Evolutionary conservation across 495 filamentous ascomycete species (phyloP), one percentile per base, ranked within the genome.

Genomic region (Aspergillus olivimuriae): DNA sequence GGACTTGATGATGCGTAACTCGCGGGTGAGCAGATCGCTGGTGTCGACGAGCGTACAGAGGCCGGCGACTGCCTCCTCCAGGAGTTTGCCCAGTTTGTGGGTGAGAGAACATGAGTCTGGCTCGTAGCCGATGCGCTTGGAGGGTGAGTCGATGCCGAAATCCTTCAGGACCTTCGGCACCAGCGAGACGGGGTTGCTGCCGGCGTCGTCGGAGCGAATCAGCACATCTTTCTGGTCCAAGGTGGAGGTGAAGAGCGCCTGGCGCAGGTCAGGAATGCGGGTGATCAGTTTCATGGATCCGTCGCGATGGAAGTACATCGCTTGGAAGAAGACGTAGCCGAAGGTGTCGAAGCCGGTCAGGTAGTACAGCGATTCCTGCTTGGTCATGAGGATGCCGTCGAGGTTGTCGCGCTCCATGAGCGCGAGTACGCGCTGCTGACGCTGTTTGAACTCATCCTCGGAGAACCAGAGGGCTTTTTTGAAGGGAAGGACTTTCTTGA

Each of bases 251-350:
- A 51, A 57, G 7, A 57, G 48, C 15, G 55, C 55, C 39, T 57
- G 51, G 11, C 51, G 51, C 1, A 57, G 44, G 34, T 57, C 55
- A 3, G 51, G 55, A 5, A 55, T 54, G 2, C 51, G 47, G 14
- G 55, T 57, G 32, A 57, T 57, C 23, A 57, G 24, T 1, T 37
- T 34, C 39, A 55, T 51, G n/a, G 44, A 51, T 15, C 51, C 51
- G 44, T 57, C 55, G 9, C 30, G 44, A 36, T 57, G 51, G 38
- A 57, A 55, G 43, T 57, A 57, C 48, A 57, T 54, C 9, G 51
- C 51, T 28, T 57, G 51, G 28, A 57, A 57, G 45, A 57, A 57
- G 32, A 57, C 51, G 31, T 57, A 57, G n/a, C 55, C 51, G 21
- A 57, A 57, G 19, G 51, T 57, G 34, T 57, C 55, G 33, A 48